Evolutionary conservation across 1,284 basidiomycete species (phyloP), one percentile per base, ranked within the genome.

Genomic region (Trichosporon sp.): DNA sequence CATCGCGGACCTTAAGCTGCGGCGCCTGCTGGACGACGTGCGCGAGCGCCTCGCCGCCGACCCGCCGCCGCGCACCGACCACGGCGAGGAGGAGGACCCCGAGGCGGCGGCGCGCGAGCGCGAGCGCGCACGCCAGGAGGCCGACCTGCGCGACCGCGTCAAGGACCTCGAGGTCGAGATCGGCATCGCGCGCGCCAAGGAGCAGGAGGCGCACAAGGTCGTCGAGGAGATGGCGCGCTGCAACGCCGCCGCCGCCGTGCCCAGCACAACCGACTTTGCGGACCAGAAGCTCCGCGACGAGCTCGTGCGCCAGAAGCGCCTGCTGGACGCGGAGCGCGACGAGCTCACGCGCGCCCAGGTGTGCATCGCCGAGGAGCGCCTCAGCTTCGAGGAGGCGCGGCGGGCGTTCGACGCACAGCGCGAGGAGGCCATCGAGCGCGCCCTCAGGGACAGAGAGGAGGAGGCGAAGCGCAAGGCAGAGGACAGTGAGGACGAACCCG

Each of bases 301-400:
- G 27, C 65, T 80, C 38, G 72, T 75, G 64, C 71, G 75, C 13
- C 77, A 83, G 69, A 75, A 75, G 51, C 75, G 76, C 29, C 68
- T 75, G 18, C 87, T 93, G 7, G 89, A 92, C 65, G 83, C 86
- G 11, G 91, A 93, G 75, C 86, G 90, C 12, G 84, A 84, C 65
- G 87, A 87, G 71, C 88, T 92, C 73, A 88, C 88, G 0, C 88
- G 89, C 68, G 88, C 88, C 12, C 85, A 88, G 13, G 82, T 89
- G 21, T 86, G 85, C 70, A 80, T 93, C 15, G 87, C 87, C 0
- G 87, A 87, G 73, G 91, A 93, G 70, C 88, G 88, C 2, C 29
- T 71, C 12, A 58, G 58, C 2, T 15, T 67, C 25, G 56, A 92
- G 89, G 86, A 86, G 71, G 91, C 92, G 70, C 87, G 87, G 8